Percentiles rank a stretch among this genome's conserved stretches.
Conservation (phyloP, 345 rosid species). For the Geranium rotundifolium region DNA sequence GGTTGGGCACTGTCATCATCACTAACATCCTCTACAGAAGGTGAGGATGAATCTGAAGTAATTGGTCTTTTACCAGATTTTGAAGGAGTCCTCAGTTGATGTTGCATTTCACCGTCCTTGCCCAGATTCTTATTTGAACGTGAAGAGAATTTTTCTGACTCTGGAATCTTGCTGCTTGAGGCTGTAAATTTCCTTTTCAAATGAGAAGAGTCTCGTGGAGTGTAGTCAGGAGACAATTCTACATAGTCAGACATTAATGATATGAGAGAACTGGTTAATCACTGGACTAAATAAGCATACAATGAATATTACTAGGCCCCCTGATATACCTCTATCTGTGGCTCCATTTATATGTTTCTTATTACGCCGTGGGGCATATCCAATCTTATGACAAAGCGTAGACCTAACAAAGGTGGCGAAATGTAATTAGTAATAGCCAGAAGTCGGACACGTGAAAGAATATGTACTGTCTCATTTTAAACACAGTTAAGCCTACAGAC, state of each 20-base stretch:
- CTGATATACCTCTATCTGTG: slow-evolving; percentile 31
- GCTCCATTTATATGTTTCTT: slow-evolving; percentile 21
- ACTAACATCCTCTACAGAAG: slow-evolving; percentile 18
- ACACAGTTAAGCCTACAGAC: slow-evolving; percentile 2
- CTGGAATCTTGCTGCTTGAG: slow-evolving; percentile 16
- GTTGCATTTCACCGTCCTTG: slow-evolving; percentile 21
- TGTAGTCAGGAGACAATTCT: slow-evolving; percentile 41
- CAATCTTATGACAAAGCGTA: slow-evolving; percentile 60
- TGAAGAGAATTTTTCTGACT: slow-evolving; percentile 27
- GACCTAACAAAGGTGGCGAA: slow-evolving; percentile 27
- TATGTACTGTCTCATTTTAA: background rate
- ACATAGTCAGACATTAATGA: slow-evolving; percentile 7
- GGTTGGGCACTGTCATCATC: slow-evolving; percentile 23
- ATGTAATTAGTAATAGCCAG: slow-evolving; percentile 1
- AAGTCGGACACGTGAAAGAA: background rate
- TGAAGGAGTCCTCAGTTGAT: slow-evolving; percentile 7
- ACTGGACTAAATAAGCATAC: slow-evolving; percentile 1
- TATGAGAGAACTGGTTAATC: background rate
- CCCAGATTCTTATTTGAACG: slow-evolving; percentile 15
- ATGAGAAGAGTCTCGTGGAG: slow-evolving; percentile 13
- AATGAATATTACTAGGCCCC: background rate
- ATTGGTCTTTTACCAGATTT: slow-evolving; percentile 20
- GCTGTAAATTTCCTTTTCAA: slow-evolving; percentile 17
- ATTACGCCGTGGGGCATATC: slow-evolving; percentile 55
- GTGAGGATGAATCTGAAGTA: slow-evolving; percentile 17